These are phyloP conservation scores for Rhododendron henanense DNA, from an alignment of 148 eudicot genomes.

Conservation along the genomic window DNA sequence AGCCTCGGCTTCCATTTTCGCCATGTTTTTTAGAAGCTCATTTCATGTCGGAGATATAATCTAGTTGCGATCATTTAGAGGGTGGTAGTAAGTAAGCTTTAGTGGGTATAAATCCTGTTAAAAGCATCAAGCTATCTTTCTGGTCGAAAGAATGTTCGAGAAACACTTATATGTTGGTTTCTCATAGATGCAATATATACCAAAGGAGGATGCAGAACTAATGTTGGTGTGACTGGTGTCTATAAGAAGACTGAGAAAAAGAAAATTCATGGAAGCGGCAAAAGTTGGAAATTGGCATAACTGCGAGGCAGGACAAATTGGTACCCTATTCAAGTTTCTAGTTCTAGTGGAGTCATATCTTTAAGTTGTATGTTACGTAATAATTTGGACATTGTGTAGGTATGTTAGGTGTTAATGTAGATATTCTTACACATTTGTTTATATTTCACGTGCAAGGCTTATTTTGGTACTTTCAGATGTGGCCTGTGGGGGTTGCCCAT, in stretches of 20 bases:
- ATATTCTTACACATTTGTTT: neutral
- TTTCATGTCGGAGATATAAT: neutral
- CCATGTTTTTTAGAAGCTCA: neutral
- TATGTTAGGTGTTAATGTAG: neutral
- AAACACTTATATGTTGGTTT: neutral
- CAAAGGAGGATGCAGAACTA: neutral
- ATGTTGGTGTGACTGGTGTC: neutral
- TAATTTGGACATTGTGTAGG: neutral
- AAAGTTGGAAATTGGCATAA: too few species aligned
- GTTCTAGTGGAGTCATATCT: too few species aligned
- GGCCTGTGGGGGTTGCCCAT: neutral
- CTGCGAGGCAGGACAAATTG: too few species aligned
- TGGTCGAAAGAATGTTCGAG: neutral
- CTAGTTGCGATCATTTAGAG: neutral
- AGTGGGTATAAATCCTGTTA: neutral
- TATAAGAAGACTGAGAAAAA: neutral
- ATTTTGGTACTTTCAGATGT: neutral
- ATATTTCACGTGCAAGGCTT: too few species aligned
- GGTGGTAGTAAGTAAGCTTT: neutral
- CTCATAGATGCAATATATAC: neutral
- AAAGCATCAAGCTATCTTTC: neutral
- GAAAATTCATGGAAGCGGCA: neutral
- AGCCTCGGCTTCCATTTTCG: neutral
- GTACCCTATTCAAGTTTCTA: too few species aligned
- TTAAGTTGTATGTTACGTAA: too few species aligned